Percentiles rank a stretch among this genome's conserved stretches.
These are phyloP conservation scores for Arthroderma sp. DNA, from an alignment of 2,329 filamentous ascomycete species.

Conservation along the genomic window DNA sequence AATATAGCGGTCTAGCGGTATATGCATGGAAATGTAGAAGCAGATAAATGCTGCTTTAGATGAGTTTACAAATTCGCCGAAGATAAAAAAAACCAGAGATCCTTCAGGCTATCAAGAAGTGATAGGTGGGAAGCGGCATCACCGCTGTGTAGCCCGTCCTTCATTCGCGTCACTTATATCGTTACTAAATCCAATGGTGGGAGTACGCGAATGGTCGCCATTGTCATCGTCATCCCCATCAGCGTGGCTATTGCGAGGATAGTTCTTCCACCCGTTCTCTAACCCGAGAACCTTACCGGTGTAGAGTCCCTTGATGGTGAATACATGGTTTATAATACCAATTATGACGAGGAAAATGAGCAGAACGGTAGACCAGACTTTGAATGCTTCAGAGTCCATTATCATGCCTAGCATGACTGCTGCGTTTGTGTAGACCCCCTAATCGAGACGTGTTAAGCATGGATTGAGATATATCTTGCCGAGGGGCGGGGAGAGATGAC, in stretches of 20 bases:
- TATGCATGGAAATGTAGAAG: no score
- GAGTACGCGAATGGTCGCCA: background rate
- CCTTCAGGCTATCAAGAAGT: no score
- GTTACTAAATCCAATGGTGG: background rate
- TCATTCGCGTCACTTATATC: background rate
- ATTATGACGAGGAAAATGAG: constrained; percentile 23
- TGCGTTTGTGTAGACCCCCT: constrained; percentile 30
- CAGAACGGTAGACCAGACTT: constrained; percentile 26
- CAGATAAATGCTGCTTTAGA: no score
- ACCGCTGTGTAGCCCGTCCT: background rate
- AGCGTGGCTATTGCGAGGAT: background rate
- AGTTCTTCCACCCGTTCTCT: constrained; percentile 16
- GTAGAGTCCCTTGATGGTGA: constrained; percentile 21
- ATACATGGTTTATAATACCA: constrained; percentile 18
- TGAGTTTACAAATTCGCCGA: no score
- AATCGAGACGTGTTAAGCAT: background rate
- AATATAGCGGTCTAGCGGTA: no score
- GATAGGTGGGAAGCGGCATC: no score
- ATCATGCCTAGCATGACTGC: constrained; percentile 25
- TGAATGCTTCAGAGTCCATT: constrained; percentile 27
- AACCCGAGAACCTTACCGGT: constrained; percentile 20
- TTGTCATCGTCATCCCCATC: background rate
- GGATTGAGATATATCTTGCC: background rate
- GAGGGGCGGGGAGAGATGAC: constrained; percentile 7
- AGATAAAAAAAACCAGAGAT: no score